Evolutionary conservation across 2,329 filamentous ascomycete genomes (phyloP).

Genomic region (Aspergillus candidus): DNA sequence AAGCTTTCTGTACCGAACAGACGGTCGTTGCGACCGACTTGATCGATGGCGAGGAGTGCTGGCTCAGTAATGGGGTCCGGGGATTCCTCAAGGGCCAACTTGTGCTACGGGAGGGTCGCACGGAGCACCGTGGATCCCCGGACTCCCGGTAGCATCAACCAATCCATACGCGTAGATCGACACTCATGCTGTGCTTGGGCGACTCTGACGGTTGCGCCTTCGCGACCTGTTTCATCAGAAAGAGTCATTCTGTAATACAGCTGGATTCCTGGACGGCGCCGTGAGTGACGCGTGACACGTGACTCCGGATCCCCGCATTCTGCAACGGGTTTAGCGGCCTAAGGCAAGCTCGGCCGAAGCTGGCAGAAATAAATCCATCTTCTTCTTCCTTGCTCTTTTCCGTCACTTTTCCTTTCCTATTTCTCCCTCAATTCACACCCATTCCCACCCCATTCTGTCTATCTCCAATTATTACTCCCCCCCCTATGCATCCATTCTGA

Average conservation of each 20-base stretch:
- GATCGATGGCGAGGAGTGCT: constrained; percentile 68
- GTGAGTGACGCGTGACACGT: constrained; percentile 8
- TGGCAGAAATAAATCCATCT: constrained; percentile 13
- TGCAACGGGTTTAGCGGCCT: constrained; percentile 13
- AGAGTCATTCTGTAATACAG: too few relatives aligned
- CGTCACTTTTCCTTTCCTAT: constrained; percentile 6
- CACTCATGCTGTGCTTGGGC: too few relatives aligned
- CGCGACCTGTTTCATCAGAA: too few relatives aligned
- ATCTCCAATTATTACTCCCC: too few relatives aligned
- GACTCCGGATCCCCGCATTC: constrained; percentile 15
- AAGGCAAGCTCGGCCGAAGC: constrained; percentile 9
- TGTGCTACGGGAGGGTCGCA: constrained; percentile 23
- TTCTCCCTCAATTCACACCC: too few relatives aligned
- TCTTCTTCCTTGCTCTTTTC: constrained; percentile 1
- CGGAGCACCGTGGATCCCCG: constrained; percentile 2
- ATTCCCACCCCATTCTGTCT: too few relatives aligned
- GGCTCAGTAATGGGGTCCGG: constrained; percentile 81
- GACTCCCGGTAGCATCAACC: too few relatives aligned
- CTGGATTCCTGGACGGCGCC: not conserved
- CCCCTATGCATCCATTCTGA: constrained; percentile 15
- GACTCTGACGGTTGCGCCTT: too few relatives aligned
- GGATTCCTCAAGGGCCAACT: constrained; percentile 54
- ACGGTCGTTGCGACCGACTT: constrained; percentile 56
- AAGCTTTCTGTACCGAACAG: constrained; percentile 61
- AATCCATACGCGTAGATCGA: too few relatives aligned